Conservation (phyloP, 2,329 filamentous ascomycete genomes). For the Xylariaceae sp. region DNA sequence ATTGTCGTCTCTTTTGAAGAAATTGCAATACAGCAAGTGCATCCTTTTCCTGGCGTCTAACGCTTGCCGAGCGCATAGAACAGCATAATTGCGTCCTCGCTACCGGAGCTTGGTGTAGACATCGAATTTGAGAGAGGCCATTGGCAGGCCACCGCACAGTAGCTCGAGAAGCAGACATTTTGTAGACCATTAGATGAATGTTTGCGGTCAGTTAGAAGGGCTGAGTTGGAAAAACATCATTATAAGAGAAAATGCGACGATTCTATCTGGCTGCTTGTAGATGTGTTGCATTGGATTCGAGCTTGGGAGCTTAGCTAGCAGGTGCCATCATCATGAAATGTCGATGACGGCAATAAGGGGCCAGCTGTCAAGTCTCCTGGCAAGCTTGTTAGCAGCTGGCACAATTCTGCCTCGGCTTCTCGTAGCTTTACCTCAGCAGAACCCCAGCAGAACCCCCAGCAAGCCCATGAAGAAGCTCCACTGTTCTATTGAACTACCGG, state of each 20-base stretch:
- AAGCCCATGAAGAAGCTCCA: no score
- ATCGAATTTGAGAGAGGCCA: constrained; percentile 27
- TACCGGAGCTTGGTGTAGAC: constrained; percentile 23
- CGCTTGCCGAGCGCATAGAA: constrained; percentile 8
- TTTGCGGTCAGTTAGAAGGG: not conserved
- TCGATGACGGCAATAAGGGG: constrained; percentile 3
- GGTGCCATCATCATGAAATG: no score
- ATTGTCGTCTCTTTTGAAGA: constrained; percentile 39
- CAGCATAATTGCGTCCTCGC: constrained; percentile 13
- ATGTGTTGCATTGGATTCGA: no score
- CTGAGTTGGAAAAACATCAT: not conserved
- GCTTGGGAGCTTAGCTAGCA: no score
- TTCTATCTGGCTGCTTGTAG: not conserved
- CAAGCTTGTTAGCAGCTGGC: not conserved
- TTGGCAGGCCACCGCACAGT: constrained; percentile 25
- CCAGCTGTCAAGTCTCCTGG: constrained; percentile 2
- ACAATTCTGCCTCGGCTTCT: constrained; percentile 11
- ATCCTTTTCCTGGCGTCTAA: constrained; percentile 17
- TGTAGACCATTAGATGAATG: not conserved
- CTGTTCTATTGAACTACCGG: no score
- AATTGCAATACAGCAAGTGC: constrained; percentile 18
- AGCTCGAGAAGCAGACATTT: constrained; percentile 34
- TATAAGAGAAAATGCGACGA: not conserved
- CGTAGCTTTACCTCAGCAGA: not conserved
- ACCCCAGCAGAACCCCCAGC: not conserved